Percentiles rank a stretch among this genome's conserved stretches.
Evolutionary conservation across 73 alveolate genomes (phyloP).

Genomic region (Paraurostyla sp.): DNA sequence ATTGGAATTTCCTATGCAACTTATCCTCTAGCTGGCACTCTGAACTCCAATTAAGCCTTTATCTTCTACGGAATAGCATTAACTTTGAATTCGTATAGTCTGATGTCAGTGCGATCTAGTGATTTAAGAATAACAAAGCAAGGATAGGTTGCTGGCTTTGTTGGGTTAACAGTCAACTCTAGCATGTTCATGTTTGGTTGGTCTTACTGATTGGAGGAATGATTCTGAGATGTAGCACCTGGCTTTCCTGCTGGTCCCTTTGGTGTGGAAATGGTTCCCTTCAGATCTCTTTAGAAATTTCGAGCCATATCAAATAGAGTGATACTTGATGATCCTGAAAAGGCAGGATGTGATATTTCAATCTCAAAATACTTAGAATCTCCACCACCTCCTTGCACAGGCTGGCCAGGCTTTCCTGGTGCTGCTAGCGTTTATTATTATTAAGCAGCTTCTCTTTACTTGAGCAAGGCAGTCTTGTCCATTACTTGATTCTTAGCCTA

Average conservation of each 20-base stretch:
- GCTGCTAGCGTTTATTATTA: background rate
- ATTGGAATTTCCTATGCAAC: constrained; percentile 97
- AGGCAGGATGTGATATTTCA: constrained; percentile 74
- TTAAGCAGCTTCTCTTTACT: constrained; percentile 52
- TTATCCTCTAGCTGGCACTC: constrained; percentile 94
- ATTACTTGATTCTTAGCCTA: constrained; percentile 78
- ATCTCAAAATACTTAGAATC: constrained; percentile 69
- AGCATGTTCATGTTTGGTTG: constrained; percentile 37
- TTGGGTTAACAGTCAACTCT: constrained; percentile 71
- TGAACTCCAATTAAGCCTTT: constrained; percentile 96
- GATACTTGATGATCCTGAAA: constrained; percentile 70
- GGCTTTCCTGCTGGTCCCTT: constrained; percentile 33
- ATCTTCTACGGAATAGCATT: constrained; percentile 97
- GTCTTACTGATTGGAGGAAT: background rate
- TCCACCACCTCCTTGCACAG: constrained; percentile 31
- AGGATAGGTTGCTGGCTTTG: constrained; percentile 89
- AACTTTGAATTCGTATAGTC: constrained; percentile 94
- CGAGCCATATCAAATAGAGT: constrained; percentile 55
- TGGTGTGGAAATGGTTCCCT: constrained; percentile 43
- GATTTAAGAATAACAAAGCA: constrained; percentile 83
- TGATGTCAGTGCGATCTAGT: constrained; percentile 91
- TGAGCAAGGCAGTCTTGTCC: constrained; percentile 67
- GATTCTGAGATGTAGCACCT: background rate
- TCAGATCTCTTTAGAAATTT: constrained; percentile 28
- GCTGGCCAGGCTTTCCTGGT: background rate